Percentiles rank a stretch among this genome's conserved stretches.
Conservation (phyloP, 2,329 filamentous ascomycete species). For the Microdochium paspali region DNA sequence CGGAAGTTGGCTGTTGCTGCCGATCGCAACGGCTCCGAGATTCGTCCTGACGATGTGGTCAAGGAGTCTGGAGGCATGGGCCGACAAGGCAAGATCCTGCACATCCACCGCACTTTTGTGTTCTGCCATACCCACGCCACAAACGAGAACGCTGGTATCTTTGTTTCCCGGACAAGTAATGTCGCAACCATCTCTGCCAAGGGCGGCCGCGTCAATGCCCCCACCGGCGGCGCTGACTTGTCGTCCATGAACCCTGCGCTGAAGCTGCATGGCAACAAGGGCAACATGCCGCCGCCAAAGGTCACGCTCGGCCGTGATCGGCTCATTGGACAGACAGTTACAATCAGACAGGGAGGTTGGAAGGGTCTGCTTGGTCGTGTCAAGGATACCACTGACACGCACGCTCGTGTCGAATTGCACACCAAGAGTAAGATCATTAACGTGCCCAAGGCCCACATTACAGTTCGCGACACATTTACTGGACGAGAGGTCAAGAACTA, state of each 20-base stretch:
- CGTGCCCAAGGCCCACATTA: constrained; percentile 71
- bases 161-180: constrained; percentile 76
- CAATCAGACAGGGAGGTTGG: constrained; percentile 76
- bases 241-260: constrained; percentile 88
- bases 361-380: constrained; percentile 93
- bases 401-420: constrained; percentile 85
- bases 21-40: constrained; percentile 87
- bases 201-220: constrained; percentile 65
- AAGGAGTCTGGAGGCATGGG: constrained; percentile 83
- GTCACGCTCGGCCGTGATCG: constrained; percentile 69
- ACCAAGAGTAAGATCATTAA: constrained; percentile 89
- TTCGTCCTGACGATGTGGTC: constrained; percentile 82
- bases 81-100: constrained; percentile 79
- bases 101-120: constrained; percentile 87
- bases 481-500: constrained; percentile 70
- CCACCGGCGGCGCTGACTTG: constrained; percentile 62
- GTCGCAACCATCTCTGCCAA: constrained; percentile 91
- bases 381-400: constrained; percentile 81
- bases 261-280: constrained; percentile 53
- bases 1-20: constrained; percentile 82
- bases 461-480: constrained; percentile 75
- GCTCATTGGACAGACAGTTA: constrained; percentile 84
- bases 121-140: constrained; percentile 80
- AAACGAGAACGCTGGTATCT: constrained; percentile 81
- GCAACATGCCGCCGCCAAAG: constrained; percentile 59